Evolutionary conservation across 768 basidiomycete species (phyloP).

Genomic region (Amanita subjunquillea): DNA sequence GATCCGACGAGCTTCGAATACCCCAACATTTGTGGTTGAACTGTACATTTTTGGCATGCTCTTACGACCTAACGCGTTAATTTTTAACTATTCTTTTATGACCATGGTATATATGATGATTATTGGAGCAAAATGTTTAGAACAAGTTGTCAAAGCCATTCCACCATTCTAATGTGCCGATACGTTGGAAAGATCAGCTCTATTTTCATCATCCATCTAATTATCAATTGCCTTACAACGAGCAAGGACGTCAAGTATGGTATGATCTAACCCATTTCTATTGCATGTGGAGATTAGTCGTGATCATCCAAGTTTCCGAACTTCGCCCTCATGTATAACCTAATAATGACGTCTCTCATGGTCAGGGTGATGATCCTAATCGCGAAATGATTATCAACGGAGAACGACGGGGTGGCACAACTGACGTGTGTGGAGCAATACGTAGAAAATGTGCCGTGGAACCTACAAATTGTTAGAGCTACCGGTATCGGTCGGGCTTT

Average conservation of each 20-base stretch:
- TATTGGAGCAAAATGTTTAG: background rate
- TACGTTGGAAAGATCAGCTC: background rate
- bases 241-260: background rate
- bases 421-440: constrained; percentile 87
- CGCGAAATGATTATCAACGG: background rate
- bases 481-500: background rate
- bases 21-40: constrained; percentile 52
- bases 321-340: constrained; percentile 44
- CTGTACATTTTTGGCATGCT: background rate
- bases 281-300: background rate
- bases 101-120: background rate
- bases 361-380: constrained; percentile 83
- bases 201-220: background rate
- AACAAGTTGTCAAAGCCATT: background rate
- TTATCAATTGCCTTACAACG: background rate
- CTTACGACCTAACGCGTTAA: background rate
- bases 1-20: constrained; percentile 37
- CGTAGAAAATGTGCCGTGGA: constrained; percentile 90
- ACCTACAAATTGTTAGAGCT: constrained; percentile 30
- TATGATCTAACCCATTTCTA: background rate
- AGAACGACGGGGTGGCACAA: background rate
- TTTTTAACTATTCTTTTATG: background rate
- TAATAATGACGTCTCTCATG: constrained; percentile 70
- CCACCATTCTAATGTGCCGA: no score
- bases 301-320: background rate